Evolutionary conservation across 2,329 filamentous ascomycete species (phyloP), one percentile per base, ranked within the genome.

Genomic region (Chalara sp.): DNA sequence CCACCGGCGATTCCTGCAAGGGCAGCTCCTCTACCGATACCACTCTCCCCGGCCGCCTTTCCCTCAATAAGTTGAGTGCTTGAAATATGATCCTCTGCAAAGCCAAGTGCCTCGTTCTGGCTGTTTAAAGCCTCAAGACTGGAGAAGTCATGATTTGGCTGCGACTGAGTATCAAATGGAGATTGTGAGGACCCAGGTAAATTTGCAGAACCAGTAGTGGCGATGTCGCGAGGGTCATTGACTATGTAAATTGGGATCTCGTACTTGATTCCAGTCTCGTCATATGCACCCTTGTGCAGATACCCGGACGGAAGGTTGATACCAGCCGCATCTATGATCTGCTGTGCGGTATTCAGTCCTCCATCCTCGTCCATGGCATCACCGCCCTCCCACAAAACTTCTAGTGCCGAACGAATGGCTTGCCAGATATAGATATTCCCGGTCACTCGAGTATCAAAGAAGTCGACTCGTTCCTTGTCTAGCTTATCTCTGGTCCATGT

Each of bases 381-480:
- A 0, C 65, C 61, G 11, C 60, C 63, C 47, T 39, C 73, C 71
- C 85, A 85, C 54, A 96, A 66, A 6, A 87, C 71, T 54, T 86
- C 79, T 13, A 89, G 74, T 0, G 84, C 86, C 1, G 81, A 72
- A 44, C 78, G 77, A 11, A 96, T 68, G 0, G 87, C 84, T 59
- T 81, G 81, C 92, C 92, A 97, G 30, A 93, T 78, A 67, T 96
- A 88, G 5, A 76, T 63, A 4, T 81, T 77, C 2, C 89, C 89
- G 0, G 86, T 87, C 12, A 95, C 88, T 44, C 89, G 76, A 1
- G 91, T 96, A 54, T 96, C 90, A 68, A 95, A 97, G 74, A 95
- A 96, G 55, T 89, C 89, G 46, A 71, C 72, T 46, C 92, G 80
- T 69, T 96, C 88, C 32, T 75, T 76, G 52, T 82, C 79, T 2